Base-by-base conservation (phyloP, 208 protist genomes). In the Leishmania arabica region DNA sequence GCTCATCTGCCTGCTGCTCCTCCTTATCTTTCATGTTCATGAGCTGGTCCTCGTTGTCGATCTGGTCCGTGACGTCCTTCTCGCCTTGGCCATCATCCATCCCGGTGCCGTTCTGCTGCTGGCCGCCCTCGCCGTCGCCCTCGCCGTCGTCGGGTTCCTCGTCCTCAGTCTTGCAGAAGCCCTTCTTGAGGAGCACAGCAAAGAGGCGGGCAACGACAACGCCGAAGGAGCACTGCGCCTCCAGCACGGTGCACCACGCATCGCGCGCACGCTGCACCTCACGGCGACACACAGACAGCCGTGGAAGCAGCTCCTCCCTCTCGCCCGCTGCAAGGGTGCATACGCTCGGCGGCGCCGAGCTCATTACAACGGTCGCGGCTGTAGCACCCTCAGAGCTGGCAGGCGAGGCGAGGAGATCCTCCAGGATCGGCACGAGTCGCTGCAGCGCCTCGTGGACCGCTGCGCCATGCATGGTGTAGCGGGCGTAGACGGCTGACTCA, bases 71-170 rank as follows among this genome's bases (percentile, higher is more conserved):
- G 34, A 99, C 98, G 85, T 99, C 99, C 76, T 99, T 99, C 83
- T 99, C 95, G 77, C 99, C 99, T 69, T 99, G 74, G 51, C 99
- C 99, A 77, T 99, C 99, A 80, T 99, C 99, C 97, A 99, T 99
- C 64, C 99, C 99, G 27, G 98, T 99, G 56, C 99, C 99, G 27
- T 95, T 91, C 62, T 93, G 83, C 83, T 88, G 90, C 15, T 86
- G 86, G 13, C 92, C 91, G 49, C 90, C 96, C 51, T 97, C 93
- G 78, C 87, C 86, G 40, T 90, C 88, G 49, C 92, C 90, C 34
- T 96, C 91, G 60, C 93, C 89, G 70, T 92, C 81, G n/a, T 96
- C 90, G 45, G 94, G 90, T n/a, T 95, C 90, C 56, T 94, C 89
- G 31, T 93, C 92, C 60, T 98, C 95, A 8, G 90, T 81, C 74